Evolutionary conservation across 108 stramenopile genomes (phyloP).

Genomic region (Pseudonitzschia delicatissima): DNA sequence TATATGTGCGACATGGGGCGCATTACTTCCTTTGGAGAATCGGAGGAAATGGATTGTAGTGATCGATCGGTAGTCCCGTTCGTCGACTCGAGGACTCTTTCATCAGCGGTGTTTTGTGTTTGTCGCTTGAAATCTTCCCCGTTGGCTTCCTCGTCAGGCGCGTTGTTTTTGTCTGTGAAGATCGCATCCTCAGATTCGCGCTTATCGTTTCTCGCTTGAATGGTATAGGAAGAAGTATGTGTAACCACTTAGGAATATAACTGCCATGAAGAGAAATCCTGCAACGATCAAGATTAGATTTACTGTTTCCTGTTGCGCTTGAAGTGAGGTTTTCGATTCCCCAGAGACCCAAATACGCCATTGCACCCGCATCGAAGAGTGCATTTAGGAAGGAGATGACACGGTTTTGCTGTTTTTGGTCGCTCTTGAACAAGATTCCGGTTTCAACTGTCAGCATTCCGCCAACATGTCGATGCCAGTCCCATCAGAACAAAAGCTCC

Average conservation of each 20-base stretch:
- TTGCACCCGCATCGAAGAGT: slow-evolving; percentile 41
- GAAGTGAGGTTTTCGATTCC: slow-evolving; percentile 4
- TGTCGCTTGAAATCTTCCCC: no score
- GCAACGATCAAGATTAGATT: neutral
- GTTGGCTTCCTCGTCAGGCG: no score
- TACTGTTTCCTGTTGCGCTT: neutral
- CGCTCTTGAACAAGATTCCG: slow-evolving; percentile 19
- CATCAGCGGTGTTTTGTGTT: no score
- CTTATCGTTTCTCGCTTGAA: neutral
- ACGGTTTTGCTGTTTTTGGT: slow-evolving; percentile 3
- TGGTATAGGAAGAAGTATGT: neutral
- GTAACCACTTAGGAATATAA: neutral
- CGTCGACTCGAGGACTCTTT: no score
- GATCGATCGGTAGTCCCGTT: no score
- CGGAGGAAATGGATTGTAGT: no score
- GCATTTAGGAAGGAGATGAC: slow-evolving; percentile 44
- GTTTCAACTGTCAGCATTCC: slow-evolving; percentile 22
- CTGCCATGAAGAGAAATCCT: neutral
- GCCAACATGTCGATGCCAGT: slow-evolving; percentile 2
- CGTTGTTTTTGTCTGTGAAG: no score
- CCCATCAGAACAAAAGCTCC: neutral
- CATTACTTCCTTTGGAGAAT: no score
- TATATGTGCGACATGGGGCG: slow-evolving; percentile 10
- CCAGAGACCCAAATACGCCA: slow-evolving; percentile 45
- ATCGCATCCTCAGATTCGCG: neutral